Percentiles rank a stretch among this genome's conserved stretches.
Conservation (phyloP, 176 grass and related monocot species). For the Carex kokanica region DNA sequence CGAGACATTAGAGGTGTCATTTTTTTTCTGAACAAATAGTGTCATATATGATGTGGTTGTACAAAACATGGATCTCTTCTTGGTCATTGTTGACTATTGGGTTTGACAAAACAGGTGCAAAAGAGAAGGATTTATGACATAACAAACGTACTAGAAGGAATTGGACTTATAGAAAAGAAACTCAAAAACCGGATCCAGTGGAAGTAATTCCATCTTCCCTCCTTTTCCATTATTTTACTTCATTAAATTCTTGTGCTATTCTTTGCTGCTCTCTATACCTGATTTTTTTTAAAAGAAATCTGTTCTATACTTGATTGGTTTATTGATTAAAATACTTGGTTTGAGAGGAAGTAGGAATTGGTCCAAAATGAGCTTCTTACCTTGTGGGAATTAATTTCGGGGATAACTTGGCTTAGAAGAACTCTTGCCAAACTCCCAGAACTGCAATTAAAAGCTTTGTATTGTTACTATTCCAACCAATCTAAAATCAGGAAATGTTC, state of each 20-base stretch:
- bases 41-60: constrained; percentile 15
- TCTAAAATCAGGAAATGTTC: neutral
- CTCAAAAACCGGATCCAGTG: constrained; percentile 73
- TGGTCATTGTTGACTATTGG: constrained; percentile 17
- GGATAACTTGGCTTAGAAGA: neutral
- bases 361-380: neutral
- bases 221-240: neutral
- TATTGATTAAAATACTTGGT: constrained; percentile 9
- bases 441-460: constrained; percentile 4
- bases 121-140: constrained; percentile 98
- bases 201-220: constrained; percentile 53
- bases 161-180: constrained; percentile 91
- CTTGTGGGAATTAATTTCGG: neutral
- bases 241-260: neutral
- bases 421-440: neutral
- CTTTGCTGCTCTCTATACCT: neutral
- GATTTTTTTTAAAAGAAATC: neutral
- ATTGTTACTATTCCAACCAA: neutral
- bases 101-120: constrained; percentile 54
- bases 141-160: constrained; percentile 98
- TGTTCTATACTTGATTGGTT: neutral
- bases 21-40: constrained; percentile 22
- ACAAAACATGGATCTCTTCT: neutral
- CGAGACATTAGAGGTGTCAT: constrained; percentile 55
- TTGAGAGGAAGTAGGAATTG: neutral